Base-by-base conservation (phyloP, 1,139 yeast genomes). In the Suhomyces bokatorum region DNA sequence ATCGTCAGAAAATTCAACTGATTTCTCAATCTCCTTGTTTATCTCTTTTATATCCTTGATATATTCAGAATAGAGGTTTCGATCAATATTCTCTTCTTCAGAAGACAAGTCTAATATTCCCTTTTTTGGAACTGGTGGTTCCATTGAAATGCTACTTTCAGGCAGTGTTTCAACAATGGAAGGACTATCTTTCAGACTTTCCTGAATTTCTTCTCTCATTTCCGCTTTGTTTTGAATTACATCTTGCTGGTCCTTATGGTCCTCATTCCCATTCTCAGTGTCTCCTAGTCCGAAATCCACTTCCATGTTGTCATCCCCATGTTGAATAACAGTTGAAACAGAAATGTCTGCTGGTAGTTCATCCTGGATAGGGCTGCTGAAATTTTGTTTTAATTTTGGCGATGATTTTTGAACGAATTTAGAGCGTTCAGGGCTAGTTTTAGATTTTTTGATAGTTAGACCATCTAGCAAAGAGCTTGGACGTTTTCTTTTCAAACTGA, bases 331-430 rank as follows among this genome's bases (percentile, higher is more conserved):
- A 9, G 64, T 58, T 1, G 63, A 57, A 1, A 50, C 59, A 11
- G 64, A 61, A 9, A 59, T 47, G 44, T 58, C 58, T 2, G 60
- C 53, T 6, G 62, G 62, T 20, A 59, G 44, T 8, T 40, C 40
- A 17, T 47, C 49, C 20, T 50, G 54, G 12, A 56, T 49, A 1
- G 60, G 61, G 27, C 51, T 45, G 32, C 36, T 24, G 9, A 7
- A 12, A 16, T 8, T 34, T 24, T 14, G 11, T 5, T 20, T 24
- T 2, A 24, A 2, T 2, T 22, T 13, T 9, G 32, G 32, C 15
- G 36, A 24, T 4, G 17, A 13, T 3, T 24, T 17, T 11, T 6
- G 17, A 3, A 34, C 11, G 5, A 24, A 24, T 24, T 34, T 15
- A 7, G 28, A 16, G n/a, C 10, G 5, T 4, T 17, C 32, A 38